A percentile compares a stretch with the other conserved stretches of the same genome.
Conservation (phyloP, 495 filamentous ascomycete species). For the Rostrohypoxylon terebratum region DNA sequence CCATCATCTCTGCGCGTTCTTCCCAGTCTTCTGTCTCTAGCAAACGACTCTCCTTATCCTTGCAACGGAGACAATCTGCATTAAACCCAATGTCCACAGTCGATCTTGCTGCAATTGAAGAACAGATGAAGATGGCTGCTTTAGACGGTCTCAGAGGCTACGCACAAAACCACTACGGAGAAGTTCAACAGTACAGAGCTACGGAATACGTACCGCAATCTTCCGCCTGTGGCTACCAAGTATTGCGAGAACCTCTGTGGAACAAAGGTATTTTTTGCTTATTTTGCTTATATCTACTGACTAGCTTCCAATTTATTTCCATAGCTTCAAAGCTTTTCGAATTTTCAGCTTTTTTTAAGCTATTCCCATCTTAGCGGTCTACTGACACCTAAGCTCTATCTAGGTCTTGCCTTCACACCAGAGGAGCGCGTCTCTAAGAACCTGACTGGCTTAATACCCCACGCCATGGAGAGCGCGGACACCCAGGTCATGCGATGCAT, state of each 20-base stretch:
- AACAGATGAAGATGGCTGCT: slow-evolving; percentile 64
- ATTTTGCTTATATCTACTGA: background rate
- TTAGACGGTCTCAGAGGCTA: slow-evolving; percentile 66
- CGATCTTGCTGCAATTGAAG: slow-evolving; percentile 64
- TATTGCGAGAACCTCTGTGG: slow-evolving; percentile 67
- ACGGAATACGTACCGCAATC: slow-evolving; percentile 63
- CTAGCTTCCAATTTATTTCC: background rate
- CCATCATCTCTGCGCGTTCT: slow-evolving; percentile 59
- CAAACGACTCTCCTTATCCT: slow-evolving; percentile 66
- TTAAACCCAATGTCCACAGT: slow-evolving; percentile 67
- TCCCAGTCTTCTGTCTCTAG: slow-evolving; percentile 65
- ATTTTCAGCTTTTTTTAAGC: background rate
- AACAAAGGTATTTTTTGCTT: slow-evolving; percentile 62
- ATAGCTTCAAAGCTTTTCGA: slow-evolving; percentile 8
- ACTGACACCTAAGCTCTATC: slow-evolving; percentile 31
- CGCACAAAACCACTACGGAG: slow-evolving; percentile 61
- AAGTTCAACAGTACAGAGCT: slow-evolving; percentile 61
- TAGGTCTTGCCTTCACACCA: slow-evolving; percentile 68
- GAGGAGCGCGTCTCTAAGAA: slow-evolving; percentile 67
- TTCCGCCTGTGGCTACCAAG: slow-evolving; percentile 65
- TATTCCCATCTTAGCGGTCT: slow-evolving; percentile 1
- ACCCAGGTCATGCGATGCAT: slow-evolving; percentile 67
- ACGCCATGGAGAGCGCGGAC: slow-evolving; percentile 65
- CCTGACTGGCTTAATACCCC: slow-evolving; percentile 68
- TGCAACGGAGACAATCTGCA: slow-evolving; percentile 59